phyloP scores from a whole-genome alignment of 2,329 filamentous ascomycete species.

The Ceratocystis smalleyi region DNA sequence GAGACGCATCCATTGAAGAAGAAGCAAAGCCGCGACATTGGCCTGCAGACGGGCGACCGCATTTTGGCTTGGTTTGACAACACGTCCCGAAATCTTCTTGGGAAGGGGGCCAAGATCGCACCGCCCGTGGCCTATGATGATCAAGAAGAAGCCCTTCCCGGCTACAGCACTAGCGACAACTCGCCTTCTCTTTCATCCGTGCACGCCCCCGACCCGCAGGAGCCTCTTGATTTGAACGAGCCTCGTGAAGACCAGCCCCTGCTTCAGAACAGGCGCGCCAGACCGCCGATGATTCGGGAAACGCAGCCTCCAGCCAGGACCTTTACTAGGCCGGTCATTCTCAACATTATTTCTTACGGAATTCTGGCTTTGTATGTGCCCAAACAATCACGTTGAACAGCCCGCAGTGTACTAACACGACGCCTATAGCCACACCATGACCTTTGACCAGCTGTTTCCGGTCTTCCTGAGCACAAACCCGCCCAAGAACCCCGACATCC shows the following conservation, averaged over 20 bases:
- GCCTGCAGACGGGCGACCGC: constrained; percentile 60
- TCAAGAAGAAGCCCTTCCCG: constrained; percentile 48
- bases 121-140: not conserved
- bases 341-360: constrained; percentile 80
- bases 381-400: constrained; percentile 15
- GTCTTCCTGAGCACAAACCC: constrained; percentile 66
- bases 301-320: constrained; percentile 31
- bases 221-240: constrained; percentile 25
- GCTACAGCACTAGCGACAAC: constrained; percentile 48
- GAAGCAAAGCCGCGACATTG: constrained; percentile 50
- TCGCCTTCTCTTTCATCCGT: constrained; percentile 33
- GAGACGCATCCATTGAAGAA: constrained; percentile 84
- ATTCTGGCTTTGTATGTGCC: constrained; percentile 71
- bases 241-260: constrained; percentile 10
- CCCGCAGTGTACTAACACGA: not conserved
- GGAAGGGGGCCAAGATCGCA: not conserved
- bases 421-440: constrained; percentile 70
- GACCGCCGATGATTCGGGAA: constrained; percentile 16
- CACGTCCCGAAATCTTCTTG: not conserved
- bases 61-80: constrained; percentile 35
- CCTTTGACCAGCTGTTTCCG: constrained; percentile 84
- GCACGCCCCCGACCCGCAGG: constrained; percentile 23
- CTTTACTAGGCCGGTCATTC: constrained; percentile 71
- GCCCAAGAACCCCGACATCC: constrained; percentile 33
- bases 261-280: not conserved